Conservation (phyloP, 2,329 filamentous ascomycete genomes). For the Pseudogymnoascus sp. region DNA sequence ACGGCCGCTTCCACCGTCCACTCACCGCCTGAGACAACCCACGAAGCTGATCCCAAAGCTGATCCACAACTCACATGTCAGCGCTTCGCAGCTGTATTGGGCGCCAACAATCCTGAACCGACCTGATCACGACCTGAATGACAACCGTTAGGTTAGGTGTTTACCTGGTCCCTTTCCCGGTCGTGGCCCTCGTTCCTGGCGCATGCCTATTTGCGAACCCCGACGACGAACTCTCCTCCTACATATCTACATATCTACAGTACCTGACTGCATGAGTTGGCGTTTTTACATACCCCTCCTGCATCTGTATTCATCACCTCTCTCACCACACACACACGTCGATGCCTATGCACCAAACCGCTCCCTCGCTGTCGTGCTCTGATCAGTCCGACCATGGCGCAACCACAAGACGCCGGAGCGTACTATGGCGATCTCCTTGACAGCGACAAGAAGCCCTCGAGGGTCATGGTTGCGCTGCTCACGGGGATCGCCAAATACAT, state of each 20-base stretch:
- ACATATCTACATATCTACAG: neutral
- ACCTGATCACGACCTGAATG: neutral
- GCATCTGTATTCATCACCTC: neutral
- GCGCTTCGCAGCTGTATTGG: neutral
- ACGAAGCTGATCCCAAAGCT: neutral
- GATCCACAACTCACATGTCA: neutral
- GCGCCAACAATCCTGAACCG: neutral
- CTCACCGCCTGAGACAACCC: neutral
- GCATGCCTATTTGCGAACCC: neutral
- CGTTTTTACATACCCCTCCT: neutral
- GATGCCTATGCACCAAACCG: neutral
- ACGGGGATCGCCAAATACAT: constrained; percentile 61
- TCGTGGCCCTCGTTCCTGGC: neutral
- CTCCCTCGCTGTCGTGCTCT: neutral
- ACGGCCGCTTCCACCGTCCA: neutral
- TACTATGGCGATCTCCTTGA: constrained; percentile 62
- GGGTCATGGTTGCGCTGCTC: constrained; percentile 58
- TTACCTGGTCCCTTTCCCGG: neutral
- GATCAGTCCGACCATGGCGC: neutral
- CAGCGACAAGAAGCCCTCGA: constrained; percentile 58
- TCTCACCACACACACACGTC: neutral
- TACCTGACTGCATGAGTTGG: neutral
- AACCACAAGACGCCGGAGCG: constrained; percentile 19
- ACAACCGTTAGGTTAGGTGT: neutral
- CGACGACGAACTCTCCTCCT: neutral